Conservation (phyloP, 106 monocot genomes). For the Dioscorea zingiberensis region DNA sequence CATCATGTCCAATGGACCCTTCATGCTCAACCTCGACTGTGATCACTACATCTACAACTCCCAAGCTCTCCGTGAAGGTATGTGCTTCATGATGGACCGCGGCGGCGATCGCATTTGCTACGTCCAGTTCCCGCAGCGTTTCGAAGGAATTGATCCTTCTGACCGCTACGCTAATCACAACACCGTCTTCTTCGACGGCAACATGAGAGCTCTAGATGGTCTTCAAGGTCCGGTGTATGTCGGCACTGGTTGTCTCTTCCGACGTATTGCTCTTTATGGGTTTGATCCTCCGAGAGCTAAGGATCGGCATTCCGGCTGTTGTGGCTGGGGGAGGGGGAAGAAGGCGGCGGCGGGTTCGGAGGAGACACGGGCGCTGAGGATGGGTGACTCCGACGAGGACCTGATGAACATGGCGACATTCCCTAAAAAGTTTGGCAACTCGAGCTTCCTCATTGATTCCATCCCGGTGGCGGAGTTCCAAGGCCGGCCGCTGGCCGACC, state of each 20-base stretch:
- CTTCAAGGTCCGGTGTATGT: constrained; percentile 93
- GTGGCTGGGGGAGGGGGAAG: constrained; percentile 25
- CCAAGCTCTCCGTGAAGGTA: constrained; percentile 91
- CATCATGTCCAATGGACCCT: constrained; percentile 95
- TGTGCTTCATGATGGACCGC: constrained; percentile 93
- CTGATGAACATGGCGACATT: constrained; percentile 46
- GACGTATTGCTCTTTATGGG: constrained; percentile 86
- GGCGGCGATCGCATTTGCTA: constrained; percentile 76
- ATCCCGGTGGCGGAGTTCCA: constrained; percentile 72
- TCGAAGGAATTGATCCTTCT: constrained; percentile 79
- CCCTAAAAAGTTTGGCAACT: constrained; percentile 88
- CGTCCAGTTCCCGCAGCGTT: constrained; percentile 76
- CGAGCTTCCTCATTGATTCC: constrained; percentile 54
- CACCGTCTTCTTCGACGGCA: constrained; percentile 78
- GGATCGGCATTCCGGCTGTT: constrained; percentile 29
- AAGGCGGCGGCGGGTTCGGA: constrained; percentile 13
- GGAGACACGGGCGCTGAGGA: constrained; percentile 56
- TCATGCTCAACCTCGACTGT: constrained; percentile 96
- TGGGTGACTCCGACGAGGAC: constrained; percentile 63
- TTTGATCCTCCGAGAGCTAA: constrained; percentile 88
- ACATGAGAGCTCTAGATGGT: constrained; percentile 81
- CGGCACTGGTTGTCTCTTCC: constrained; percentile 95
- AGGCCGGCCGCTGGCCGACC: constrained; percentile 71
- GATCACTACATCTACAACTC: constrained; percentile 99
- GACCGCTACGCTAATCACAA: constrained; percentile 82